Evolutionary conservation across 2,329 filamentous ascomycete genomes (phyloP).

Genomic region (Phyllosticta citribraziliensis): DNA sequence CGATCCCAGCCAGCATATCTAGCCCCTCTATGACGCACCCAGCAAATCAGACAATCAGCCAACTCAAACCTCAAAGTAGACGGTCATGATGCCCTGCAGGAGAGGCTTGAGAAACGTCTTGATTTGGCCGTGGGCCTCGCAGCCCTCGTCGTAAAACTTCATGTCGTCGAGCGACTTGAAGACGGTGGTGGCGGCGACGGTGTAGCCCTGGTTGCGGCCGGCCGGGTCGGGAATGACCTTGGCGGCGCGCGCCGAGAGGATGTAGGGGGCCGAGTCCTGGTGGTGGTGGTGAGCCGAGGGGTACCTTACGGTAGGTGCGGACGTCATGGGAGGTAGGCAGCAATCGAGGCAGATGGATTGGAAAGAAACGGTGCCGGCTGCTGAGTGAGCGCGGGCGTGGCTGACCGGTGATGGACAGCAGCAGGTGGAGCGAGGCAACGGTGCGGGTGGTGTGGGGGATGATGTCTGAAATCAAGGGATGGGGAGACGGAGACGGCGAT

Average conservation of each 20-base stretch:
- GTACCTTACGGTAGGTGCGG: background rate
- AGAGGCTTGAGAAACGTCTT: slow-evolving; percentile 26
- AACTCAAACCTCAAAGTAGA: slow-evolving; percentile 10
- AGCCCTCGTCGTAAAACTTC: slow-evolving; percentile 54
- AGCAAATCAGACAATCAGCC: background rate
- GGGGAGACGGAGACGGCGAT: background rate
- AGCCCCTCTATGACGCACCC: background rate
- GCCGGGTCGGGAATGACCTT: slow-evolving; percentile 41
- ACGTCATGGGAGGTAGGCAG: background rate
- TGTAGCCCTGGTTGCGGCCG: slow-evolving; percentile 50
- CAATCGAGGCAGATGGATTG: background rate
- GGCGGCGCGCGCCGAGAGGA: slow-evolving; percentile 46
- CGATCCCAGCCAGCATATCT: background rate
- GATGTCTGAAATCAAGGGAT: background rate
- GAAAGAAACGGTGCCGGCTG: background rate
- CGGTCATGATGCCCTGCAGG: slow-evolving; percentile 12
- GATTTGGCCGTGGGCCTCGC: slow-evolving; percentile 41
- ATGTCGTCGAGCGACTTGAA: slow-evolving; percentile 56
- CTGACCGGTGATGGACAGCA: background rate
- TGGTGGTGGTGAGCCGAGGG: background rate
- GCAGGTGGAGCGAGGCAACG: background rate
- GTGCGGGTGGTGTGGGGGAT: background rate
- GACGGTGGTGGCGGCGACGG: slow-evolving; percentile 49
- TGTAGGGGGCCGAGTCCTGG: slow-evolving; percentile 59
- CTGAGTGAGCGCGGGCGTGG: background rate